phyloP scores from a whole-genome alignment of 306 rosid genomes.

The Quercus gilva region DNA sequence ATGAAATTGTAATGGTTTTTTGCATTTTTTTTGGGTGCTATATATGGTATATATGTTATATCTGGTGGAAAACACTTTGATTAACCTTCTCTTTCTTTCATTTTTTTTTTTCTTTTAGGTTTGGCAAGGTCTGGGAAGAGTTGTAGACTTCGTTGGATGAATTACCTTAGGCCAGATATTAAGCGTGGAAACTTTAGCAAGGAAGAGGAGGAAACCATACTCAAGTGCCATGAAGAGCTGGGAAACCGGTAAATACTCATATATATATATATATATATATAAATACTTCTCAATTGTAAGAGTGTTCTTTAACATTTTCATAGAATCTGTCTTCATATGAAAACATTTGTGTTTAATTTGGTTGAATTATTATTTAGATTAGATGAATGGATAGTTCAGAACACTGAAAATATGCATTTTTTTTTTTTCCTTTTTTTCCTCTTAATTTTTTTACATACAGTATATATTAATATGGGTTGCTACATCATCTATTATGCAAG shows the following conservation, averaged over 20 bases:
- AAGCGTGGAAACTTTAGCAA: slow-evolving; percentile 35
- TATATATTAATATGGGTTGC: too few relatives aligned
- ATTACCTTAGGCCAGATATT: slow-evolving; percentile 39
- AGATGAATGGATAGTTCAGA: not conserved
- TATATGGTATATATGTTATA: not conserved
- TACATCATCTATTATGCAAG: too few relatives aligned
- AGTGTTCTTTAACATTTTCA: too few relatives aligned
- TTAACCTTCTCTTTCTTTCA: not conserved
- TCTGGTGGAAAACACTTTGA: not conserved
- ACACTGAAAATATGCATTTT: not conserved
- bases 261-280: too few relatives aligned
- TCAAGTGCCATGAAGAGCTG: slow-evolving; percentile 20
- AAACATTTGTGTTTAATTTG: too few relatives aligned
- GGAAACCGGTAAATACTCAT: slow-evolving; percentile 29
- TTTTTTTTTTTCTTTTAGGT: not conserved
- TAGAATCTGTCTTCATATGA: too few relatives aligned
- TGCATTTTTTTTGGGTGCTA: not conserved
- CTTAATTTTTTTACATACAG: too few relatives aligned
- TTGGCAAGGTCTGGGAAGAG: slow-evolving; percentile 41
- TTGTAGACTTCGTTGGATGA: slow-evolving; percentile 43
- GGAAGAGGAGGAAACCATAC: slow-evolving; percentile 29
- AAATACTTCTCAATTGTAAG: not conserved
- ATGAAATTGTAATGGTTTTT: not conserved
- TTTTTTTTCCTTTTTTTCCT: too few relatives aligned
- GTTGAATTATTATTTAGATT: too few relatives aligned